Evolutionary conservation across 148 eudicot genomes (phyloP).

Genomic region (Spergularia bocconei): DNA sequence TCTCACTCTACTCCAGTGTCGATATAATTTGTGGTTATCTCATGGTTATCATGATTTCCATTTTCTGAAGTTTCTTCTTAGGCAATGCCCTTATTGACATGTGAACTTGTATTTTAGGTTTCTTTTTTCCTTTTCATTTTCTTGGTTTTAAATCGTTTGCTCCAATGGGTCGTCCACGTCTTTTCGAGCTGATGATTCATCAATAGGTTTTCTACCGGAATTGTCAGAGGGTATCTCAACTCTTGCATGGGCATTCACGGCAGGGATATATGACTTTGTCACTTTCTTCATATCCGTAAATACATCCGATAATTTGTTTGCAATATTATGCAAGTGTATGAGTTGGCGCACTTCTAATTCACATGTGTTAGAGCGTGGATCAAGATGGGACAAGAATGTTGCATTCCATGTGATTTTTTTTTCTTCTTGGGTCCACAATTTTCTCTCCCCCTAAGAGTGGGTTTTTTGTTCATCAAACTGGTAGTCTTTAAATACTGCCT

Average conservation of each 20-base stretch:
- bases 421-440: neutral
- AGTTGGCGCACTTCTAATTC: no score
- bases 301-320: no score
- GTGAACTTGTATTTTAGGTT: no score
- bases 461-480: neutral
- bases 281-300: no score
- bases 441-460: neutral
- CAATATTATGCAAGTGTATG: no score
- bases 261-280: no score
- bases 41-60: neutral
- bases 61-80: neutral
- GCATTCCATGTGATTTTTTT: neutral
- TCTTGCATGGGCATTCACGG: no score
- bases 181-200: neutral
- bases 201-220: neutral
- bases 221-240: neutral
- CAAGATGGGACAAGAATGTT: neutral
- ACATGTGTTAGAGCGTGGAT: no score
- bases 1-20: neutral
- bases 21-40: neutral
- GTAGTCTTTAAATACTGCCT: neutral
- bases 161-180: neutral
- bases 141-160: neutral
- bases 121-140: neutral
- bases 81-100: neutral